Base-by-base conservation (phyloP, 140 eudicot species). In the Flaveria floridana region DNA sequence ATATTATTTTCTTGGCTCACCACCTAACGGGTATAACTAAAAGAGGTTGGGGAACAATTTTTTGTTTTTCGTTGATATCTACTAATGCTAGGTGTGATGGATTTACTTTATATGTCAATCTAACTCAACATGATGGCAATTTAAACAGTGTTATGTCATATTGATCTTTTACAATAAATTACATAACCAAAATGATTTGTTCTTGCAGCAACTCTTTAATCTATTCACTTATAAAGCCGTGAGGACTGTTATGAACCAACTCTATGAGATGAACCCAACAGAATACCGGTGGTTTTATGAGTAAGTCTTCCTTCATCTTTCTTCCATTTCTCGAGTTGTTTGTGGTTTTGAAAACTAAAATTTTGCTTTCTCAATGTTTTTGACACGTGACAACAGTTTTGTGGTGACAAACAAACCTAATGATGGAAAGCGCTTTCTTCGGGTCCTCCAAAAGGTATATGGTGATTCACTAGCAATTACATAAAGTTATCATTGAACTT, bases 141-240 rank as follows among this genome's bases (percentile, higher is more conserved):
- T 50, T 3, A 21, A 21, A 21, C 39, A 15, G 4, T 44, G n/a
- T 25, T 12, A 48, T 74, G 21, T 28, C 52, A 37, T 9, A 52
- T 51, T 65, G 16, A 15, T 50, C n/a, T 51, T 52, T 51, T 65
- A 39, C 65, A 26, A n/a, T 25, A 44, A 70, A 72, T 26, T 61
- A 25, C 28, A 63, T 82, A 42, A 73, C 71, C 6, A 47, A 71
- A 67, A 48, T 2, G 50, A 8, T 78, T 56, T 73, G 61, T 83
- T 66, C 9, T 75, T 81, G 92, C 99, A 94, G 99, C 91, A 88
- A 84, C 44, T 94, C 26, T 73, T 88, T 66, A 89, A 94, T 79
- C 87, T 83, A 39, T 94, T 94, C 80, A 94, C 99, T 7, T 94
- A 88, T 88, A 94, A 94, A 83, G 99, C 99, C 58, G 97, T 90